phyloP scores from a whole-genome alignment of 805 yeast genomes.

The Zygoascus bituminiphila region DNA sequence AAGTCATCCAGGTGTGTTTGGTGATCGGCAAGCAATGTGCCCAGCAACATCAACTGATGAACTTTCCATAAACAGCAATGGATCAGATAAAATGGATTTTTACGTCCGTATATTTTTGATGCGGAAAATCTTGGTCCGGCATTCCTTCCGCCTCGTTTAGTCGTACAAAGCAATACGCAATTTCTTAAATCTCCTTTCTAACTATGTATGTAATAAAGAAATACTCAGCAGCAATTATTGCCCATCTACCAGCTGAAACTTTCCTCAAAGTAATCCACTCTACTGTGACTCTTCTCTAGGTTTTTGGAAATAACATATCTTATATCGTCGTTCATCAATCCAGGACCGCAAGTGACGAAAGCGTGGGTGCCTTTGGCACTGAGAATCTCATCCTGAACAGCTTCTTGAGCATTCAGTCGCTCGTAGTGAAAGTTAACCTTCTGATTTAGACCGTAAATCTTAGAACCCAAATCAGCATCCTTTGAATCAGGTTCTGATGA shows the following conservation, averaged over 20 bases:
- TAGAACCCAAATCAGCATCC: background rate
- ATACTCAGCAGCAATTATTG: background rate
- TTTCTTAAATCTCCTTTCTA: no score
- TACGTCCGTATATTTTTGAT: no score
- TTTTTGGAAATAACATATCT: slow-evolving; percentile 40
- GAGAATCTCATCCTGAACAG: slow-evolving; percentile 40
- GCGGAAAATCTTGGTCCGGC: no score
- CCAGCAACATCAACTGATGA: no score
- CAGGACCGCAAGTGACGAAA: slow-evolving; percentile 57
- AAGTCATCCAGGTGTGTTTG: no score
- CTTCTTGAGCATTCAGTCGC: slow-evolving; percentile 42
- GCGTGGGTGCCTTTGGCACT: slow-evolving; percentile 38
- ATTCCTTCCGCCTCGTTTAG: no score
- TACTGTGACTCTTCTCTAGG: slow-evolving; percentile 34
- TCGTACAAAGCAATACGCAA: no score
- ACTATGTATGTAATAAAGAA: background rate
- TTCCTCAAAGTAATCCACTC: slow-evolving; percentile 65
- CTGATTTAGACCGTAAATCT: background rate
- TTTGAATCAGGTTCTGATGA: background rate
- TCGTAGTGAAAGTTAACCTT: background rate
- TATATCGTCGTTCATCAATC: slow-evolving; percentile 47
- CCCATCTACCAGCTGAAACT: slow-evolving; percentile 51
- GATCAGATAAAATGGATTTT: no score
- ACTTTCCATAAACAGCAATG: no score
- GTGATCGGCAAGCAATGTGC: no score